phyloP scores from a whole-genome alignment of 495 filamentous ascomycete species.

The Staphylotrichum longicolle region DNA sequence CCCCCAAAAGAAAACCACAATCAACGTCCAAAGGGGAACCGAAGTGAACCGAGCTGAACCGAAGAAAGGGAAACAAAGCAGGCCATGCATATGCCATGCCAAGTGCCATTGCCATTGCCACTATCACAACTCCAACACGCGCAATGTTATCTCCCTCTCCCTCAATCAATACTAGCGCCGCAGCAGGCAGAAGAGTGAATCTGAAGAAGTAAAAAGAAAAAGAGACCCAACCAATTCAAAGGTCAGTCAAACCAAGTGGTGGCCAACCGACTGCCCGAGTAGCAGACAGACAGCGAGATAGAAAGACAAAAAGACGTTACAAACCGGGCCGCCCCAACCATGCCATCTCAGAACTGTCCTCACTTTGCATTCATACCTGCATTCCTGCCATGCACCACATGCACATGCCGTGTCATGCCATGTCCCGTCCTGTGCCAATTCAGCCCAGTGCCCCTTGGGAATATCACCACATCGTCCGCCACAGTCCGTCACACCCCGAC shows the following conservation, averaged over 20 bases:
- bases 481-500: no score
- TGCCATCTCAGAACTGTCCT: background rate
- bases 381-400: background rate
- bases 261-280: no score
- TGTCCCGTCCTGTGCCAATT: no score
- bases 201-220: constrained; percentile 2
- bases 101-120: constrained; percentile 3
- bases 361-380: background rate
- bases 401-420: background rate
- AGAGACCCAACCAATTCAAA: background rate
- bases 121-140: constrained; percentile 9
- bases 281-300: no score
- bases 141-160: background rate
- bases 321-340: no score
- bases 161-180: background rate
- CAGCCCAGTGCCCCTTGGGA: no score
- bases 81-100: background rate
- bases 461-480: no score
- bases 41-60: no score
- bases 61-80: background rate
- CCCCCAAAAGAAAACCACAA: constrained; percentile 4
- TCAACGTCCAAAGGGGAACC: background rate
- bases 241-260: no score
- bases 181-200: background rate
- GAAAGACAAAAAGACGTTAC: no score